Conservation (phyloP, 306 rosid genomes). For the Cucumis sativus region Cucumber_9930_V3 NC_026659.2:968501-969000, state of each 20-base stretch:
- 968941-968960: not conserved
- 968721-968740: not conserved
- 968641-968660: not conserved
- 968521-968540: slow-evolving; percentile 10
- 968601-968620: not conserved
- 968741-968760: not conserved
- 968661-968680: not conserved
- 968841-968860: not conserved
- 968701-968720: not conserved
- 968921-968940: not conserved
- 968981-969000: too few species aligned
- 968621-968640: not conserved
- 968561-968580: not conserved
- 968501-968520: slow-evolving; percentile 60
- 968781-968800: not conserved
- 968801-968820: not conserved
- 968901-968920: not conserved
- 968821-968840: not conserved
- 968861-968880: not conserved
- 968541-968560: not conserved
- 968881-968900: not conserved
- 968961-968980: not conserved
- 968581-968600: not conserved
- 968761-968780: not conserved
- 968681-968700: not conserved